Evolutionary conservation across 306 rosid species (phyloP), one percentile per base, ranked within the genome.

Genomic region (Purshia tridentata): DNA sequence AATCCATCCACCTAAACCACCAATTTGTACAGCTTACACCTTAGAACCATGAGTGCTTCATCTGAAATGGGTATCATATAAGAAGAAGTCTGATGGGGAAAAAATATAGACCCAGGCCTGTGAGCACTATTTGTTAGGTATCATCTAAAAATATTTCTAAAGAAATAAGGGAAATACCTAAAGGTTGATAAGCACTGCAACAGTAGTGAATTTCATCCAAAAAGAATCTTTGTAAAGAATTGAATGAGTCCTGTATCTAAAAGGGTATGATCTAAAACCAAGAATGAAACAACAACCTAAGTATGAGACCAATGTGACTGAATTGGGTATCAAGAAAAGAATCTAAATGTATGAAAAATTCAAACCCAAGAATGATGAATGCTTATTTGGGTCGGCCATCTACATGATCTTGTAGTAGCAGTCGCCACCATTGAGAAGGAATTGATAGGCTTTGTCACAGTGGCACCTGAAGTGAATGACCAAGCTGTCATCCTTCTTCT

Each of bases 351-450:
- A 58, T 23, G 65, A 42, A 70, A 41, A 70, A 70, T 5, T 29
- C 16, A 2, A 55, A 70, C 65, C 64, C 44, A 15, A 44, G 53
- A 71, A 52, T 15, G 65, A 3, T 39, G 74, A 48, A 19, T 49
- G 42, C 22, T 48, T 7, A 3, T 13, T 23, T 23, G 9, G 18
- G 2, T 20, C 39, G 54, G 70, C 48, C 35, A 23, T 63, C 72
- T 55, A 78, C 69, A 85, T 69, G 69, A 87, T 78, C 85, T 87
- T 89, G 84, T 89, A 89, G 85, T 83, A 89, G 11, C 88, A 87
- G 0, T 72, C 80, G 40, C 76, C 84, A 23, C 55, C 89, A 14
- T 80, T 64, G 15, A 89, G 77, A 44, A 89, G 86, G 51, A 89
- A 76, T 76, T 87, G 84, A 47, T 80, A 85, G 19, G 74, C 85